These are phyloP conservation scores for Ceratocystis huliohia DNA, from an alignment of 2,329 filamentous ascomycete species.

Conservation along the genomic window DNA sequence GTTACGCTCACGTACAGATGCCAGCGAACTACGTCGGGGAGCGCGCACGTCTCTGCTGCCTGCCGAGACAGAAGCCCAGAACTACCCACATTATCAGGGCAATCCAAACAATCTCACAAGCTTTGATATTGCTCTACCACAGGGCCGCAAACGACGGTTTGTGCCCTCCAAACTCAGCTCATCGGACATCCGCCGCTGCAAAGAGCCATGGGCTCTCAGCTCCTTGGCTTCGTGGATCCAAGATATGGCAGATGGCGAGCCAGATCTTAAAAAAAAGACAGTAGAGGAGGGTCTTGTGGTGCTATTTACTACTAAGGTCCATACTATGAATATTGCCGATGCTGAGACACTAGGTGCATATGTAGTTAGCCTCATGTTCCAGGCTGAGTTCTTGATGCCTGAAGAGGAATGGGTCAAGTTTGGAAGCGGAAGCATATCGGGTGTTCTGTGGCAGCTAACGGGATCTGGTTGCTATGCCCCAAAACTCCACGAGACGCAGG, in stretches of 20 bases:
- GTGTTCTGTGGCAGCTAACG: slow-evolving; percentile 86
- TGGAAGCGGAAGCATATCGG: slow-evolving; percentile 64
- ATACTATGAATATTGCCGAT: slow-evolving; percentile 96
- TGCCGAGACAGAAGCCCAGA: slow-evolving; percentile 27
- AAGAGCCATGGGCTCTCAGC: slow-evolving; percentile 86
- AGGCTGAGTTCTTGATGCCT: slow-evolving; percentile 61
- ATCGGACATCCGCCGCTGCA: slow-evolving; percentile 70
- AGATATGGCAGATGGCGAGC: slow-evolving; percentile 79
- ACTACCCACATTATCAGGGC: slow-evolving; percentile 44
- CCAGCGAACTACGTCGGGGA: slow-evolving; percentile 54
- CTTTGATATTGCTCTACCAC: slow-evolving; percentile 75
- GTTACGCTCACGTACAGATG: slow-evolving; percentile 88
- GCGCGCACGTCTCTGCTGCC: slow-evolving; percentile 38
- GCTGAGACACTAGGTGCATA: slow-evolving; percentile 72
- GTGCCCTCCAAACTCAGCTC: slow-evolving; percentile 70
- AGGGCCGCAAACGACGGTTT: slow-evolving; percentile 68
- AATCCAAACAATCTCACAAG: slow-evolving; percentile 43
- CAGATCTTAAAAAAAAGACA: slow-evolving; percentile 70
- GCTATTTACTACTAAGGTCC: slow-evolving; percentile 86
- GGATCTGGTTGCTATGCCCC: slow-evolving; percentile 84
- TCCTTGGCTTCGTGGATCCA: slow-evolving; percentile 78
- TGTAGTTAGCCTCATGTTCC: slow-evolving; percentile 69
- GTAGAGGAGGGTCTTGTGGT: slow-evolving; percentile 79
- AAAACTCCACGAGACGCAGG: slow-evolving; percentile 60
- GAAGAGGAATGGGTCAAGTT: slow-evolving; percentile 99